Evolutionary conservation across 2,329 filamentous ascomycete genomes (phyloP).

Genomic region (Incumbomyces lentus): DNA sequence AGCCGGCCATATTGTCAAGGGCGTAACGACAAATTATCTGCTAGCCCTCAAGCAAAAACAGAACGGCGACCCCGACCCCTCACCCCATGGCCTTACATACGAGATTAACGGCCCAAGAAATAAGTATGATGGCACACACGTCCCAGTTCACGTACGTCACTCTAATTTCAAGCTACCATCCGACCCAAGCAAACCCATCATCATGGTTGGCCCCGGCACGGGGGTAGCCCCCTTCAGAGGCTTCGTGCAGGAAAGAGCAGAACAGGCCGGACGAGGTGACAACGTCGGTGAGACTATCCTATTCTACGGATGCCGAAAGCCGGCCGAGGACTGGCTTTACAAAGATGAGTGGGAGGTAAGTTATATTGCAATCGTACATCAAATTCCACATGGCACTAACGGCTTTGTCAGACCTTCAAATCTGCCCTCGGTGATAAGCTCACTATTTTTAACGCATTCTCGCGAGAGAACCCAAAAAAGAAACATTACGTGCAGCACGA

Average conservation of each 20-base stretch:
- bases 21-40: slow-evolving; percentile 94
- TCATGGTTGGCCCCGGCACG: slow-evolving; percentile 92
- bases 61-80: slow-evolving; percentile 71
- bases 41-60: slow-evolving; percentile 94
- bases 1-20: slow-evolving; percentile 70
- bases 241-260: slow-evolving; percentile 87
- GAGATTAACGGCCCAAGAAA: slow-evolving; percentile 80
- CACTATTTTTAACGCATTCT: slow-evolving; percentile 86
- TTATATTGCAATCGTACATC: slow-evolving; percentile 13
- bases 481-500: slow-evolving; percentile 98
- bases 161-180: slow-evolving; percentile 99
- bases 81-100: slow-evolving; percentile 76
- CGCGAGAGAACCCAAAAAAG: slow-evolving; percentile 62
- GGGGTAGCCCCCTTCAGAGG: slow-evolving; percentile 93
- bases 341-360: slow-evolving; percentile 84
- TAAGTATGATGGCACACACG: slow-evolving; percentile 92
- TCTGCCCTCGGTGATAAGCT: slow-evolving; percentile 78
- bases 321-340: slow-evolving; percentile 86
- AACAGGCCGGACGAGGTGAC: slow-evolving; percentile 67
- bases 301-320: slow-evolving; percentile 90
- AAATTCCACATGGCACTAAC: slow-evolving; percentile 20
- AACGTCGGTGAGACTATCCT: slow-evolving; percentile 77
- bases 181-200: slow-evolving; percentile 83
- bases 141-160: slow-evolving; percentile 90
- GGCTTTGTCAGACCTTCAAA: slow-evolving; percentile 59